Percentiles rank a stretch among this genome's conserved stretches.
phyloP scores from a whole-genome alignment of 768 basidiomycete genomes.

The Phylloporus sp. region DNA sequence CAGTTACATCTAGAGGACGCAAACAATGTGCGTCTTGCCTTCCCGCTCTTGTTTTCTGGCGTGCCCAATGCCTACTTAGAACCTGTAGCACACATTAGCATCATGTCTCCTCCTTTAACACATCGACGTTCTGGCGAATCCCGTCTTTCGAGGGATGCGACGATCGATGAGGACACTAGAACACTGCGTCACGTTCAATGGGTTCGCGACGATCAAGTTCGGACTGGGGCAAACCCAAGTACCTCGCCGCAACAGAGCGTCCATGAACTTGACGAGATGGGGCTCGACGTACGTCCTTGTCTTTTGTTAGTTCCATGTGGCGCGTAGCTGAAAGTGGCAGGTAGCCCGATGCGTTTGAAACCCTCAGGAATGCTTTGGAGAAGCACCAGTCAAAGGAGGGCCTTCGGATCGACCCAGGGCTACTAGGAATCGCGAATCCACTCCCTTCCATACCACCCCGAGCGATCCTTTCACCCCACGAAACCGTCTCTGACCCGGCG shows the following conservation, averaged over 20 bases:
- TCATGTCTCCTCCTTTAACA: conserved; percentile 17
- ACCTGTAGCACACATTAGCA: conserved; percentile 6
- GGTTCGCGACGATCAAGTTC: conserved; percentile 32
- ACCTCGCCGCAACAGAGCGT: conserved; percentile 12
- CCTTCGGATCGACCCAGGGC: background rate
- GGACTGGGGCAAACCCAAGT: background rate
- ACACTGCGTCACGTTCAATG: conserved; percentile 54
- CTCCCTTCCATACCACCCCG: conserved; percentile 4
- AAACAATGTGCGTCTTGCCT: conserved; percentile 6
- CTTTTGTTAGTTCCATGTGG: background rate
- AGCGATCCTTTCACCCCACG: conserved; percentile 12
- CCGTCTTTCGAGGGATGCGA: conserved; percentile 16
- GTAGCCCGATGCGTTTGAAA: conserved; percentile 48
- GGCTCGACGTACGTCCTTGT: conserved; percentile 44
- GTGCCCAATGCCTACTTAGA: background rate
- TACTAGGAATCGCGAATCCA: background rate
- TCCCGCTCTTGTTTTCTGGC: background rate
- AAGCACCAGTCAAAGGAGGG: conserved; percentile 37
- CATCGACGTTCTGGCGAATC: conserved; percentile 5
- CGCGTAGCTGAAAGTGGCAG: background rate
- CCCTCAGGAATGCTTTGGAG: conserved; percentile 49
- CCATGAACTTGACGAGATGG: conserved; percentile 54
- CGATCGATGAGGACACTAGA: conserved; percentile 32
- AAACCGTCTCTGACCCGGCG: background rate
- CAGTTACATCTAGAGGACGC: background rate